Evolutionary conservation across 441 rosid genomes (phyloP).

Genomic region (Breynia disticha): DNA sequence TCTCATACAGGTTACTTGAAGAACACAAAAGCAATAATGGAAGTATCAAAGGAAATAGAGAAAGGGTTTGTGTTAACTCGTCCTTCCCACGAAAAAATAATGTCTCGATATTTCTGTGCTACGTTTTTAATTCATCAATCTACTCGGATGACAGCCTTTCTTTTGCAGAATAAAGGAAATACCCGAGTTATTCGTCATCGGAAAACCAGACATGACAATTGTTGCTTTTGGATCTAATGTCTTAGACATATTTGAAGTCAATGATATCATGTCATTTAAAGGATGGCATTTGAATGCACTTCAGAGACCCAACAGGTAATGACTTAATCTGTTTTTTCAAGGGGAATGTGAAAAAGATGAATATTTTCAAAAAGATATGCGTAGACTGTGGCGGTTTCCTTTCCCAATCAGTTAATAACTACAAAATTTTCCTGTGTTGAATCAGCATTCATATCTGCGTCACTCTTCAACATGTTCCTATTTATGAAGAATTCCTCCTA

Average conservation of each 20-base stretch:
- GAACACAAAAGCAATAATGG: constrained; percentile 68
- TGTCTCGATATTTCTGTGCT: not conserved
- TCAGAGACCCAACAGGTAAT: constrained; percentile 91
- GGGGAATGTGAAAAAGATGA: no score
- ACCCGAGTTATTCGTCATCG: constrained; percentile 61
- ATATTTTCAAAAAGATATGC: not conserved
- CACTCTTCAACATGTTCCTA: constrained; percentile 79
- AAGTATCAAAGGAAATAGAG: constrained; percentile 59
- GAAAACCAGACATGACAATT: constrained; percentile 88
- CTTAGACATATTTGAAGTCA: constrained; percentile 85
- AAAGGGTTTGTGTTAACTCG: constrained; percentile 42
- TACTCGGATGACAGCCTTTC: not conserved
- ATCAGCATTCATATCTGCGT: constrained; percentile 81
- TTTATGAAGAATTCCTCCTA: constrained; percentile 46
- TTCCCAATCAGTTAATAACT: not conserved
- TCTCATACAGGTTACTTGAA: constrained; percentile 59
- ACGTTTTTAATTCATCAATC: not conserved
- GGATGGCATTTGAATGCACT: constrained; percentile 97
- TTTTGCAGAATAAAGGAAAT: constrained; percentile 59
- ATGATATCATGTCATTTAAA: constrained; percentile 75
- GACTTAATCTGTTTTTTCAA: not conserved
- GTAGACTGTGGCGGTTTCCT: not conserved
- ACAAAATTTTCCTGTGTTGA: constrained; percentile 3
- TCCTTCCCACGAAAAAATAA: not conserved
- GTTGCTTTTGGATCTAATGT: constrained; percentile 70